Evolutionary conservation across 2,329 filamentous ascomycete species (phyloP).

Genomic region (Lasiodiplodia hormozganensis): DNA sequence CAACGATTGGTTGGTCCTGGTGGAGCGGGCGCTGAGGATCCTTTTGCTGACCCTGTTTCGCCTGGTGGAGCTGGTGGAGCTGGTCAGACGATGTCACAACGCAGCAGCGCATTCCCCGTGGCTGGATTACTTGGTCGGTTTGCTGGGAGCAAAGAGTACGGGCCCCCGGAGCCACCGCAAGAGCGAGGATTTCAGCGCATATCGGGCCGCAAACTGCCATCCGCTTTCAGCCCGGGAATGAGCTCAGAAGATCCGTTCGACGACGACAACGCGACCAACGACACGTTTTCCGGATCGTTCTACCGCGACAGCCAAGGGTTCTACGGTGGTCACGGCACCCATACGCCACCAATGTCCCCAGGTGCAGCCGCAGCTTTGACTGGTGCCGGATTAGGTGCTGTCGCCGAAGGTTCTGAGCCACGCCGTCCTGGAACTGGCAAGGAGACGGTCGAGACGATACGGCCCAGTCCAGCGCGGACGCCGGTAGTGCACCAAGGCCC

Average conservation of each 20-base stretch:
- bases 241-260: constrained; percentile 40
- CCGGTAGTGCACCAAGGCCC: constrained; percentile 61
- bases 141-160: constrained; percentile 47
- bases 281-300: constrained; percentile 48
- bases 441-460: constrained; percentile 34
- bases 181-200: constrained; percentile 56
- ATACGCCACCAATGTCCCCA: constrained; percentile 29
- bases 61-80: constrained; percentile 25
- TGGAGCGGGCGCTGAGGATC: constrained; percentile 25
- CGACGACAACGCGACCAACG: constrained; percentile 38
- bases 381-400: constrained; percentile 28
- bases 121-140: constrained; percentile 47
- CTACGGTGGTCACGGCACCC: constrained; percentile 46
- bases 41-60: constrained; percentile 29
- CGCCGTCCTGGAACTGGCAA: constrained; percentile 29
- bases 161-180: constrained; percentile 29
- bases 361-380: constrained; percentile 24
- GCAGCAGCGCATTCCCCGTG: constrained; percentile 48
- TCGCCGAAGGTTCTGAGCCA: constrained; percentile 36
- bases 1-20: constrained; percentile 29
- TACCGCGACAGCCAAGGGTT: constrained; percentile 54
- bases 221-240: constrained; percentile 57
- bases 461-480: constrained; percentile 69
- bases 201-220: constrained; percentile 57
- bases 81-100: constrained; percentile 49